These are phyloP conservation scores for Phialemonium atrogriseum DNA, from an alignment of 2,329 filamentous ascomycete species.

Conservation along the genomic window DNA sequence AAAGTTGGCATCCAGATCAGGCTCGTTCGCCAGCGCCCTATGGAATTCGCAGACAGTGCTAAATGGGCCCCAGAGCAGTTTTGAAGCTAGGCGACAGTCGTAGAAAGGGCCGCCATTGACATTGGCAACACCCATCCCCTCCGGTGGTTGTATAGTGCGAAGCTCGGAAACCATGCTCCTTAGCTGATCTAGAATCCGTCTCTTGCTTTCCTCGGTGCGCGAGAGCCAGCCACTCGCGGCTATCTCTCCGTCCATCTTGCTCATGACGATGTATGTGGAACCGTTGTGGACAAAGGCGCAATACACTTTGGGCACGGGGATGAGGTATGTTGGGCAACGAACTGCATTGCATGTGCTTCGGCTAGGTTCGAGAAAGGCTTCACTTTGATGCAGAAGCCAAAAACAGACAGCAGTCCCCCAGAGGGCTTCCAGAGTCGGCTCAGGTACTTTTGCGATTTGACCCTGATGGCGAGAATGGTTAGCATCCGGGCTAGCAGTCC, in stretches of 20 bases:
- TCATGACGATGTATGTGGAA: conserved; percentile 33
- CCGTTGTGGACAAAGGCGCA: conserved; percentile 27
- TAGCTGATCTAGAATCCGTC: conserved; percentile 14
- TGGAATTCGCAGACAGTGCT: conserved; percentile 18
- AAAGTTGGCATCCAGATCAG: background rate
- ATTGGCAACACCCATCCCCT: conserved; percentile 7
- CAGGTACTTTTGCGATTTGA: conserved; percentile 1
- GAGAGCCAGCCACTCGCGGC: conserved; percentile 6
- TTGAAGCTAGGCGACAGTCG: conserved; percentile 13
- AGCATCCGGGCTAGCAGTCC: no score
- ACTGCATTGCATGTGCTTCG: conserved; percentile 31
- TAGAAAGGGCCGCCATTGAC: conserved; percentile 14
- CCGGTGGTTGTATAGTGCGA: conserved; percentile 7
- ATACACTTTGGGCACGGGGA: conserved; percentile 35
- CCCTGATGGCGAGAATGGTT: no score
- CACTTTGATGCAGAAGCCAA: conserved; percentile 25
- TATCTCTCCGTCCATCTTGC: conserved; percentile 20
- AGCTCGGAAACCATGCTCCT: conserved; percentile 11
- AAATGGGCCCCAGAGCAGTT: conserved; percentile 17
- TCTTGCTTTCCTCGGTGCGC: conserved; percentile 11
- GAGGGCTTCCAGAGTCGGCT: no score
- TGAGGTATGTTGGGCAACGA: conserved; percentile 29
- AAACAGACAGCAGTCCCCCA: no score
- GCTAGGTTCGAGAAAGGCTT: conserved; percentile 21
- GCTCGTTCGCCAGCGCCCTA: conserved; percentile 9